A percentile compares a stretch with the other conserved stretches of the same genome.
These are phyloP conservation scores for Noccaea caerulescens DNA, from an alignment of 345 rosid species.

Conservation along the genomic window DNA sequence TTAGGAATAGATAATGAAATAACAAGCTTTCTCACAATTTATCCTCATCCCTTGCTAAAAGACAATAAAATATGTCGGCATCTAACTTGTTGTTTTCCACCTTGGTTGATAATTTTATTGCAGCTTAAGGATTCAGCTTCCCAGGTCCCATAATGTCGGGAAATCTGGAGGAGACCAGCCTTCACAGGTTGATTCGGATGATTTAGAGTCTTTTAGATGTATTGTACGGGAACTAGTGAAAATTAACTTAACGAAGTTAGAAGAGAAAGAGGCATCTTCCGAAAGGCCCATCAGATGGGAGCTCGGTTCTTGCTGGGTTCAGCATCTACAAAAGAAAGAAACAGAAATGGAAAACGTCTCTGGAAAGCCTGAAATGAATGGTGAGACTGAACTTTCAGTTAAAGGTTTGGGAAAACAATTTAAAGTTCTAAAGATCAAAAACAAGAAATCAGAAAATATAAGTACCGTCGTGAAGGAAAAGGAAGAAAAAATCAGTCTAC, in stretches of 20 bases:
- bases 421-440: constrained; percentile 74
- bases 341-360: constrained; percentile 58
- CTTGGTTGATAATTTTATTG: constrained; percentile 36
- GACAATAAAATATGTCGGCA: constrained; percentile 1
- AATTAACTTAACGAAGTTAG: constrained; percentile 67
- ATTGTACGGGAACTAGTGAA: constrained; percentile 62
- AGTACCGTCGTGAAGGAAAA: constrained; percentile 28
- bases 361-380: constrained; percentile 61
- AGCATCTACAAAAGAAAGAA: constrained; percentile 85
- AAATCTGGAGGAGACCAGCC: constrained; percentile 55
- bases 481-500: constrained; percentile 19
- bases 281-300: constrained; percentile 86
- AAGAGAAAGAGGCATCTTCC: constrained; percentile 49
- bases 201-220: constrained; percentile 53
- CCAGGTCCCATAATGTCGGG: constrained; percentile 54
- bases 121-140: constrained; percentile 86
- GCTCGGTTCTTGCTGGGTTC: constrained; percentile 91
- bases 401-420: constrained; percentile 97
- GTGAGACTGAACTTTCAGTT: constrained; percentile 71
- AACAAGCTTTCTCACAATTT: constrained; percentile 21
- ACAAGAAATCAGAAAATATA: constrained; percentile 52
- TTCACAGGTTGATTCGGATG: constrained; percentile 59
- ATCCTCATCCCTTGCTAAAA: constrained; percentile 5
- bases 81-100: constrained; percentile 28
- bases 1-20: constrained; percentile 5